Percentiles rank a stretch among this genome's conserved stretches.
Evolutionary conservation across 768 basidiomycete species (phyloP).

Genomic region (Strobilomyces echinocephalus): DNA sequence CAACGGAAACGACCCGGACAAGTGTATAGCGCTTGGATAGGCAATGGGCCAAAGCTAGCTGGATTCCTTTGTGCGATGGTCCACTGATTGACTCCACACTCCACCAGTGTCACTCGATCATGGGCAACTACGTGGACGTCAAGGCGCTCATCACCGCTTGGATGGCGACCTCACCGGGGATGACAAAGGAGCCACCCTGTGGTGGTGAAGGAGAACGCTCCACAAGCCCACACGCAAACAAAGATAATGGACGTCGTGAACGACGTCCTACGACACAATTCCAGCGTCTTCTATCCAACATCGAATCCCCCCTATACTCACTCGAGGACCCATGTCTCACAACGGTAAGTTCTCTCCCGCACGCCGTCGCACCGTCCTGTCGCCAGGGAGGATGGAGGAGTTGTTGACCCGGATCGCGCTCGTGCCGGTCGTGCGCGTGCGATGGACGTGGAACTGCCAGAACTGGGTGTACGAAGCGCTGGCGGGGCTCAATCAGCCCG

Average conservation of each 20-base stretch:
- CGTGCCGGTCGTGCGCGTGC: slow-evolving; percentile 12
- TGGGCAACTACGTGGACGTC: neutral
- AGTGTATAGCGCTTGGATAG: too few relatives aligned
- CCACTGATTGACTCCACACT: neutral
- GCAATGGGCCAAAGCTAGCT: too few relatives aligned
- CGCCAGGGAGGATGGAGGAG: slow-evolving; percentile 5
- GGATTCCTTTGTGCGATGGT: neutral
- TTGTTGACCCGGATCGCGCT: slow-evolving; percentile 14
- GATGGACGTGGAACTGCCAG: slow-evolving; percentile 25
- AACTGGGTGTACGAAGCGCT: slow-evolving; percentile 26
- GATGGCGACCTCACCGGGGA: neutral
- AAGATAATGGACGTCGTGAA: neutral
- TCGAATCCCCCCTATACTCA: neutral
- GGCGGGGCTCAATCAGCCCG: slow-evolving; percentile 4
- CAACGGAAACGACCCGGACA: too few relatives aligned
- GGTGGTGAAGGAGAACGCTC: neutral
- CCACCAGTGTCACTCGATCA: neutral
- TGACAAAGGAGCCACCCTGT: slow-evolving; percentile 4
- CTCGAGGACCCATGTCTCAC: neutral
- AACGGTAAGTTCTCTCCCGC: neutral
- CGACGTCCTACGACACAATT: neutral
- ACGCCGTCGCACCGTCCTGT: neutral
- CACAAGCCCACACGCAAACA: slow-evolving; percentile 3
- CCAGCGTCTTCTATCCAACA: neutral
- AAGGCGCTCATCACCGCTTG: neutral